phyloP scores from a whole-genome alignment of 2,329 filamentous ascomycete species.

The Botrytis elliptica region DNA sequence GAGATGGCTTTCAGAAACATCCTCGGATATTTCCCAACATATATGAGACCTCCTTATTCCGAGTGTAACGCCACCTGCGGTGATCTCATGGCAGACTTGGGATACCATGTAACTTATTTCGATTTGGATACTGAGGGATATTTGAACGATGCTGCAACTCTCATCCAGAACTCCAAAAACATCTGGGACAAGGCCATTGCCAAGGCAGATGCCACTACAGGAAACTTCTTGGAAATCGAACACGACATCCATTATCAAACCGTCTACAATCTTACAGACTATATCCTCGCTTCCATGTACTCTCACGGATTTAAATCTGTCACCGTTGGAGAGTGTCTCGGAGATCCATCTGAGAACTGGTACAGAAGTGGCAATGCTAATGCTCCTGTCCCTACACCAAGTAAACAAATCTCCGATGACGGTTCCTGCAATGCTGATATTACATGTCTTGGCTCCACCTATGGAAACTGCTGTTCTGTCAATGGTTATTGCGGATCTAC shows the following conservation, averaged over 20 bases:
- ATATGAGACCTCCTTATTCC: conserved; percentile 50
- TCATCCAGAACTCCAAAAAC: conserved; percentile 50
- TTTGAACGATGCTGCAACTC: conserved; percentile 43
- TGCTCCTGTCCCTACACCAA: conserved; percentile 10
- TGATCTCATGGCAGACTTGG: conserved; percentile 43
- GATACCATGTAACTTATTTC: conserved; percentile 48
- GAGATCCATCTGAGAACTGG: conserved; percentile 46
- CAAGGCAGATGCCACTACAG: conserved; percentile 23
- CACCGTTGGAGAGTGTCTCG: conserved; percentile 49
- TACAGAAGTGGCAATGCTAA: conserved; percentile 38
- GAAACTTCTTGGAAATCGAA: conserved; percentile 50
- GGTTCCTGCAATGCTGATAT: conserved; percentile 24
- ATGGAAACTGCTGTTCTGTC: conserved; percentile 27
- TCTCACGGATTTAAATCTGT: conserved; percentile 43
- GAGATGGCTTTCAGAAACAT: conserved; percentile 57
- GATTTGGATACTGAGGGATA: conserved; percentile 52
- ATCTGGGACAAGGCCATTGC: conserved; percentile 37
- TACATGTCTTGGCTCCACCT: conserved; percentile 26
- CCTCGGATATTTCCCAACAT: conserved; percentile 54
- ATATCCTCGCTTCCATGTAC: conserved; percentile 40
- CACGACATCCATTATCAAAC: conserved; percentile 44
- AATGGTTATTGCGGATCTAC: conserved; percentile 26
- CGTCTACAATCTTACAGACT: conserved; percentile 41
- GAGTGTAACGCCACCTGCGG: conserved; percentile 44
- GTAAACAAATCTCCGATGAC: conserved; percentile 23